Percentiles rank a stretch among this genome's conserved stretches.
Evolutionary conservation across 2,329 filamentous ascomycete species (phyloP).

Genomic region (Geoglossum cookeanum): DNA sequence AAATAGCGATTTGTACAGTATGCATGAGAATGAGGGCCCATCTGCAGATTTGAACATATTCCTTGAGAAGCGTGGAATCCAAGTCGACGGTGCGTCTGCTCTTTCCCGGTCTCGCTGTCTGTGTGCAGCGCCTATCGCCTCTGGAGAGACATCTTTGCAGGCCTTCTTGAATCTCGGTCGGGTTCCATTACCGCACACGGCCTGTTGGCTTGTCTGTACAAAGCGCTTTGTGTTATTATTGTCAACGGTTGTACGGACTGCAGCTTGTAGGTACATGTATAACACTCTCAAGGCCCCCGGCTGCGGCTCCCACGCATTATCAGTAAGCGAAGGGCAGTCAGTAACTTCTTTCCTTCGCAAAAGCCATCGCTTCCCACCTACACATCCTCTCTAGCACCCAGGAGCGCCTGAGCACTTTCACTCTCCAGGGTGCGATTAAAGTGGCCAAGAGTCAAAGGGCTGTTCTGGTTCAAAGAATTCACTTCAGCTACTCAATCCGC

Average conservation of each 20-base stretch:
- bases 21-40: not conserved
- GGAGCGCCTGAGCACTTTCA: not conserved
- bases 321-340: not conserved
- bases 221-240: too few relatives aligned
- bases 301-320: not conserved
- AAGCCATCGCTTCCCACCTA: not conserved
- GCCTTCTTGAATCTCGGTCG: too few relatives aligned
- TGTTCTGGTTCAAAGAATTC: not conserved
- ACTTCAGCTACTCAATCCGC: not conserved
- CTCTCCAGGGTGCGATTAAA: not conserved
- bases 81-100: too few relatives aligned
- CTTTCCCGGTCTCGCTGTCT: too few relatives aligned
- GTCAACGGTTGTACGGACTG: too few relatives aligned
- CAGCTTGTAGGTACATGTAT: too few relatives aligned
- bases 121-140: not conserved
- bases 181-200: too few relatives aligned
- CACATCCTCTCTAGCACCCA: not conserved
- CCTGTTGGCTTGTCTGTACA: too few relatives aligned
- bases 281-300: too few relatives aligned
- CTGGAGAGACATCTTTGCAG: not conserved
- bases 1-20: not conserved
- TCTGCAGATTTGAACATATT: too few relatives aligned
- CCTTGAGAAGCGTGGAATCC: too few relatives aligned
- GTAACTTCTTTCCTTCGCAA: not conserved
- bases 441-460: not conserved